phyloP scores from a whole-genome alignment of 2,329 filamentous ascomycete genomes.

The Paecilomyces dactylethromorphus region DNA sequence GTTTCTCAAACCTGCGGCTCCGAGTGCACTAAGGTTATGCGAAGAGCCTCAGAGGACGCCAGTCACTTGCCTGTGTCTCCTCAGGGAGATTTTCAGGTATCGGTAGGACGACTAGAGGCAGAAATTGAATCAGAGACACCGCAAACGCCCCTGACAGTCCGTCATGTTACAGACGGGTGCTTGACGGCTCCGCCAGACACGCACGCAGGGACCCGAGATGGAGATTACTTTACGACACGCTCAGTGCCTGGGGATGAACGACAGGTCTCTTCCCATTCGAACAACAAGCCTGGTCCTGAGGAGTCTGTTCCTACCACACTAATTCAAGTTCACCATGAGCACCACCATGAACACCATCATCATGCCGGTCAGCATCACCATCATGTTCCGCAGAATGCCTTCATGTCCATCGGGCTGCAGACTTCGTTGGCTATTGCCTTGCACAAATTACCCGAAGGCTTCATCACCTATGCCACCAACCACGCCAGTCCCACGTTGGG shows the following conservation, averaged over 20 bases:
- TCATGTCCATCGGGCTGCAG: slow-evolving; percentile 90
- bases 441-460: slow-evolving; percentile 85
- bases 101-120: not conserved
- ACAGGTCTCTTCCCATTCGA: not conserved
- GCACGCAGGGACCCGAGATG: not conserved
- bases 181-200: not conserved
- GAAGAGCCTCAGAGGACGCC: slow-evolving; percentile 7
- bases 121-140: not conserved
- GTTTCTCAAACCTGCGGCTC: slow-evolving; percentile 56
- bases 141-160: not conserved
- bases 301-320: not conserved
- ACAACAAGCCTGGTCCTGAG: not conserved
- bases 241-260: not conserved
- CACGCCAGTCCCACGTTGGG: slow-evolving; percentile 87
- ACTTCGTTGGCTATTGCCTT: slow-evolving; percentile 91
- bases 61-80: not conserved
- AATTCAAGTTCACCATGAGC: not conserved
- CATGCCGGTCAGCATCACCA: slow-evolving; percentile 65
- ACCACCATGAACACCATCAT: too few species aligned
- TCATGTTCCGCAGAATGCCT: slow-evolving; percentile 90
- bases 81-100: not conserved
- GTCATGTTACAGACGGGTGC: not conserved
- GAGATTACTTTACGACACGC: not conserved
- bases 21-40: slow-evolving; percentile 50
- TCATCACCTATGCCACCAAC: slow-evolving; percentile 93